Base-by-base conservation (phyloP, 257 asterid species). In the Solanum boliviense region DNA sequence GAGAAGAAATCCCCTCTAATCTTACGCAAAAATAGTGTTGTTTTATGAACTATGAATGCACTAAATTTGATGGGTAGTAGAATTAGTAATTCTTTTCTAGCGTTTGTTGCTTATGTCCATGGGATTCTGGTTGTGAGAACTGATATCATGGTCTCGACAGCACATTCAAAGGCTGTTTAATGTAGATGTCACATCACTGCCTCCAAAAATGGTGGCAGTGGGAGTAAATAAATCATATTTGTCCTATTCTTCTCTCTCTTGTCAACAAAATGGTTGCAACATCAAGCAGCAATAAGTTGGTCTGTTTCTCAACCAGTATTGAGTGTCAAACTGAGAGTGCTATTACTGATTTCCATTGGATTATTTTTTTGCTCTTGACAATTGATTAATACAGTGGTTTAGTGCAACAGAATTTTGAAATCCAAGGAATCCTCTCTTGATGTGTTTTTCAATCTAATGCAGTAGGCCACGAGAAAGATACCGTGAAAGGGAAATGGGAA, bases 401-500 rank as follows among this genome's bases (percentile, higher is more conserved):
- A 34, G 18, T 46, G 67, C 85, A 27, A 32, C 39, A 27, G 68
- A 81, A 16, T 46, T 46, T 76, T 78, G n/a, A 44, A 44, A 44
- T 44, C 27, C 85, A 81, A 46, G 70, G 67, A 79, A 79, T 44
- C 39, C 39, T 46, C 68, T 81, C 29, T 81, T 81, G 70, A 81
- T 81, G 70, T 81, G 70, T 81, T 81, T 81, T 29, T 81, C 85
- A 29, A 81, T 48, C 85, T 81, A 67, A 83, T 89, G 89, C 86
- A 90, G 86, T 89, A 92, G 98, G 88, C 85, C 93, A 20, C 95
- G 98, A 36, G 98, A 94, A 23, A 95, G 98, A 90, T 95, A 92
- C 89, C 98, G 99, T 11, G 98, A 97, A 88, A 92, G 98, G 89
- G 99, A 95, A 87, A 94, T 90, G 62, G 93, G 95, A 83, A 89